phyloP scores from a whole-genome alignment of 306 rosid genomes.

The Quercus glauca region DNA sequence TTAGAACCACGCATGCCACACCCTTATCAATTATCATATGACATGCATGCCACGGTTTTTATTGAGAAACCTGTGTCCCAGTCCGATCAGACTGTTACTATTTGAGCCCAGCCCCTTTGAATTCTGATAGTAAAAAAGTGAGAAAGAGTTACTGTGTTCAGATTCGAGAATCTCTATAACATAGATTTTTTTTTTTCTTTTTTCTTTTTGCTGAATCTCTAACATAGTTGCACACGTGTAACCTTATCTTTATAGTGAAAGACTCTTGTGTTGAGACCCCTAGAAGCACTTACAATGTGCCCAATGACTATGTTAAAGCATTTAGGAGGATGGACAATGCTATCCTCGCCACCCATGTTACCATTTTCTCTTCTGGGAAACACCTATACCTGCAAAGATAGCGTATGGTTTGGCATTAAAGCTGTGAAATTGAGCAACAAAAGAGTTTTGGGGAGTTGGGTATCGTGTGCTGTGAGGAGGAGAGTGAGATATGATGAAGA shows the following conservation, averaged over 20 bases:
- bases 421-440: constrained; percentile 14
- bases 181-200: too few relatives aligned
- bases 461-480: constrained; percentile 46
- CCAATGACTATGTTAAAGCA: neutral
- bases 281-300: neutral
- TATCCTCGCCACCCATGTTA: constrained; percentile 15
- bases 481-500: constrained; percentile 51
- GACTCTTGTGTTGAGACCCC: neutral
- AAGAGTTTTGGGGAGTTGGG: constrained; percentile 1
- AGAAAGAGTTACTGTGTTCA: too few relatives aligned
- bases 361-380: constrained; percentile 13
- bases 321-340: constrained; percentile 14
- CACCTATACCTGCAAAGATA: neutral
- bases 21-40: too few relatives aligned
- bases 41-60: too few relatives aligned
- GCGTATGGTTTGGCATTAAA: constrained; percentile 3
- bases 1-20: too few relatives aligned
- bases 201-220: too few relatives aligned
- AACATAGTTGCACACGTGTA: neutral
- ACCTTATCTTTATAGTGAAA: neutral
- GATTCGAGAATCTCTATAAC: too few relatives aligned
- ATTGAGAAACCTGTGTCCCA: too few relatives aligned
- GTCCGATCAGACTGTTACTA: too few relatives aligned
- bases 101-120: too few relatives aligned
- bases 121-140: too few relatives aligned